Conservation (phyloP, 371 early-diverging fungal species). For the Lichtheimia ramosa region DNA sequence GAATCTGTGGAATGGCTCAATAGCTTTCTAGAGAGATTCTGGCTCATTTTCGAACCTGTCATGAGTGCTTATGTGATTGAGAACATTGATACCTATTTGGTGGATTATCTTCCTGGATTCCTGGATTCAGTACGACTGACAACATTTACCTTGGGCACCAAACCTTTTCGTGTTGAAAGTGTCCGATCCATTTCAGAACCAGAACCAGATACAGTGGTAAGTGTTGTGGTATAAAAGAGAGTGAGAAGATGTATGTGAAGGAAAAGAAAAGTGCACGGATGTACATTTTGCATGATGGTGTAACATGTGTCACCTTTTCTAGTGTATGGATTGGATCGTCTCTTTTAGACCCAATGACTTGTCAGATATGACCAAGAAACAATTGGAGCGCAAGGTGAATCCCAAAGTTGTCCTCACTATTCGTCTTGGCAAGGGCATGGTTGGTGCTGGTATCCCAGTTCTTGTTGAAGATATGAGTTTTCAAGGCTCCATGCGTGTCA, state of each 20-base stretch:
- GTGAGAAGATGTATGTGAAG: too few species aligned
- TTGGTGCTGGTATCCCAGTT: slow-evolving; percentile 93
- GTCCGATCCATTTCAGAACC: slow-evolving; percentile 77
- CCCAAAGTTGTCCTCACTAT: slow-evolving; percentile 92
- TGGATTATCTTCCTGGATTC: slow-evolving; percentile 84
- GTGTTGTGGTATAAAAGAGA: slow-evolving; percentile 1
- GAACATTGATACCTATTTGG: slow-evolving; percentile 74
- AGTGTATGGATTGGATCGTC: slow-evolving; percentile 92
- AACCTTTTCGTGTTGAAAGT: slow-evolving; percentile 90
- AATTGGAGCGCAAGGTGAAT: slow-evolving; percentile 72
- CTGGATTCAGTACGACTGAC: slow-evolving; percentile 90
- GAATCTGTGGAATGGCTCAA: slow-evolving; percentile 99
- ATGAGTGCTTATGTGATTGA: slow-evolving; percentile 80
- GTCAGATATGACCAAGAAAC: slow-evolving; percentile 63
- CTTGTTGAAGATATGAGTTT: slow-evolving; percentile 93
- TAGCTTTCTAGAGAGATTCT: slow-evolving; percentile 84
- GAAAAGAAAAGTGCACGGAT: too few species aligned
- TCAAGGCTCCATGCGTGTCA: slow-evolving; percentile 79
- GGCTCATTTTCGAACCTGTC: slow-evolving; percentile 95
- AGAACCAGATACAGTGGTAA: slow-evolving; percentile 80
- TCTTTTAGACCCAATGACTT: slow-evolving; percentile 84
- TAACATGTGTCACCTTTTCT: not conserved
- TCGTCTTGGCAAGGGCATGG: slow-evolving; percentile 85
- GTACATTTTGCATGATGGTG: not conserved
- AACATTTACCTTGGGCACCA: slow-evolving; percentile 96